A percentile compares a stretch with the other conserved stretches of the same genome.
phyloP scores from a whole-genome alignment of 1,284 basidiomycete genomes.

The Pulveroboletus ridleyi region DNA sequence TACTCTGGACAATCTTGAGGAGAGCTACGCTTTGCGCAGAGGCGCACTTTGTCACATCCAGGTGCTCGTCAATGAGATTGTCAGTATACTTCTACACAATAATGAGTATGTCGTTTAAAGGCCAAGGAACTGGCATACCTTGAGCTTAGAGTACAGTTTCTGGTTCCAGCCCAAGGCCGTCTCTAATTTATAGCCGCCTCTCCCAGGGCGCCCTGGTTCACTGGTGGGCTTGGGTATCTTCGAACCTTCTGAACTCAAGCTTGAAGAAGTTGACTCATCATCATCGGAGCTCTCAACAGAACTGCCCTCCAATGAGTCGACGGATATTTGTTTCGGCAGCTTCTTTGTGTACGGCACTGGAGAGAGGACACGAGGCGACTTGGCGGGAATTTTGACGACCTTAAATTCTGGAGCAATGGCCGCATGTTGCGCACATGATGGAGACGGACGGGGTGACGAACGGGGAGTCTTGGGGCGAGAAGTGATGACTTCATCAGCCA shows the following conservation, averaged over 20 bases:
- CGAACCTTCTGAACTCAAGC: neutral
- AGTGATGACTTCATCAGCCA: neutral
- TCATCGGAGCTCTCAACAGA: too few relatives aligned
- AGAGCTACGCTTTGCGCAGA: neutral
- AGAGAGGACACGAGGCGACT: neutral
- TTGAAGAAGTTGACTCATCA: too few relatives aligned
- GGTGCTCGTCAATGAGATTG: neutral
- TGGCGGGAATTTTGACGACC: too few relatives aligned
- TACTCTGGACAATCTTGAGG: slow-evolving; percentile 3
- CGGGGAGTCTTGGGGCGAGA: too few relatives aligned
- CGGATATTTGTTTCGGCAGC: neutral
- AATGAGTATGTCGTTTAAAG: too few relatives aligned
- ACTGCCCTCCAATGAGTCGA: neutral
- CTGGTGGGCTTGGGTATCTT: neutral
- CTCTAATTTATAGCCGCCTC: neutral
- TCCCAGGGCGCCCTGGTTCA: neutral
- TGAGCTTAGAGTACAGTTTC: neutral
- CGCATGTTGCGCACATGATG: too few relatives aligned
- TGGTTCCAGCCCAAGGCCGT: neutral
- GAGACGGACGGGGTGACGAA: too few relatives aligned
- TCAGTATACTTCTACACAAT: neutral
- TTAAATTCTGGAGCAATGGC: neutral
- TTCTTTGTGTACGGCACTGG: neutral
- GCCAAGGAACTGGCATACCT: neutral
- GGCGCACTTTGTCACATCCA: neutral